Conservation (phyloP, 768 basidiomycete species). For the Lyophyllum atratum region DNA sequence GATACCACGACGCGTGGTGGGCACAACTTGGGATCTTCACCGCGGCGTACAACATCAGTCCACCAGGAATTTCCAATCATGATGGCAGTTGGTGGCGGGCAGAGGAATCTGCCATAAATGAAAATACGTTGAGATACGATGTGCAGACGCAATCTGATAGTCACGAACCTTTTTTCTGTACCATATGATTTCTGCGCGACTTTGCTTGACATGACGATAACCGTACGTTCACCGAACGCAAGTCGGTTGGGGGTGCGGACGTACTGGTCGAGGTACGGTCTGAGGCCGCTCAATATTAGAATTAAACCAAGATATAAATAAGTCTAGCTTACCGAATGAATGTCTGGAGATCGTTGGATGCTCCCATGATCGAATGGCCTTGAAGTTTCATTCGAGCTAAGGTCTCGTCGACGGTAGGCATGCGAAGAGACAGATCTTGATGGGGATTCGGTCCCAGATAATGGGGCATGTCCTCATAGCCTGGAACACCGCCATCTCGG, state of each 20-base stretch:
- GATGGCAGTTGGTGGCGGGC: conserved; percentile 91
- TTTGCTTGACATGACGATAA: conserved; percentile 97
- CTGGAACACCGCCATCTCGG: conserved; percentile 51
- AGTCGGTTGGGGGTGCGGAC: conserved; percentile 83
- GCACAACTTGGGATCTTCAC: conserved; percentile 72
- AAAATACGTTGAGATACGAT: conserved; percentile 9
- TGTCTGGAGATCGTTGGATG: conserved; percentile 73
- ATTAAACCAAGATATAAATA: background rate
- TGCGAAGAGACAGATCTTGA: conserved; percentile 59
- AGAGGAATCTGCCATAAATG: conserved; percentile 66
- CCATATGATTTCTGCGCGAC: conserved; percentile 98
- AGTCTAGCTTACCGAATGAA: conserved; percentile 65
- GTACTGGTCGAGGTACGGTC: conserved; percentile 85
- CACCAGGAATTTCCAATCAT: conserved; percentile 96
- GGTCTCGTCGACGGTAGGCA: conserved; percentile 63
- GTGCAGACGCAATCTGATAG: background rate
- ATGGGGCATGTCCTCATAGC: conserved; percentile 60
- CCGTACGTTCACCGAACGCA: conserved; percentile 88
- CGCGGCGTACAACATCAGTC: conserved; percentile 75
- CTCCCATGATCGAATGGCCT: conserved; percentile 54
- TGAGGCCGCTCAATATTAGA: conserved; percentile 25
- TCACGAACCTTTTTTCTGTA: conserved; percentile 82
- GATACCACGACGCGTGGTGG: conserved; percentile 86
- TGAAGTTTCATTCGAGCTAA: conserved; percentile 68
- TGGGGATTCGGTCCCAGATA: conserved; percentile 56